A percentile compares a stretch with the other conserved stretches of the same genome.
These are phyloP conservation scores for Trypanosoma cruzi DNA, from an alignment of 208 protist species.

Conservation along the genomic window DNA sequence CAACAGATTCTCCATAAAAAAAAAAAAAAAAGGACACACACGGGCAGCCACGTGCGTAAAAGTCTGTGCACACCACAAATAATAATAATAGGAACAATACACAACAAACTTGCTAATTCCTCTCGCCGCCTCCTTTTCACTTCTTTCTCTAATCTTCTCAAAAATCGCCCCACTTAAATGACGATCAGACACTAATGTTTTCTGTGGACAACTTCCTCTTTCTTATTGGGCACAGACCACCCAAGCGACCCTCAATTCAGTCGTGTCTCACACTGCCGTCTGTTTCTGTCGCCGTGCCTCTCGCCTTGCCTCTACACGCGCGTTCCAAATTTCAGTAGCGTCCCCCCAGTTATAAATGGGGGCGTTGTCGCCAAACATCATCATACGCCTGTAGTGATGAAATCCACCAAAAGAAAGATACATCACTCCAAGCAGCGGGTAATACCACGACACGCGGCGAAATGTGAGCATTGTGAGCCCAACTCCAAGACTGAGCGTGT, in stretches of 20 bases:
- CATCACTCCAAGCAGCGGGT: conserved; percentile 74
- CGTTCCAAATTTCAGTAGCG: conserved; percentile 51
- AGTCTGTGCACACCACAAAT: too few species aligned
- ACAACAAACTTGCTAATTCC: too few species aligned
- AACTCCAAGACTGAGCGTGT: conserved; percentile 58
- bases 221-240: neutral
- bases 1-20: too few species aligned
- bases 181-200: neutral
- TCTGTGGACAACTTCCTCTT: neutral
- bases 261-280: neutral
- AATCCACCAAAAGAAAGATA: conserved; percentile 84
- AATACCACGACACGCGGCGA: conserved; percentile 83
- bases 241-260: neutral
- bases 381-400: conserved; percentile 88
- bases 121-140: neutral
- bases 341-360: conserved; percentile 84
- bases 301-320: conserved; percentile 27
- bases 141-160: neutral
- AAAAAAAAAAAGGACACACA: too few species aligned
- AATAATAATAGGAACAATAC: too few species aligned
- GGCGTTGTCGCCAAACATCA: conserved; percentile 86
- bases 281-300: conserved; percentile 15
- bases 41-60: too few species aligned
- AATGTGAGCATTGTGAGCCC: conserved; percentile 72
- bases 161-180: neutral